phyloP scores from a whole-genome alignment of 495 filamentous ascomycete species.

The Aspergillus diversus region DNA sequence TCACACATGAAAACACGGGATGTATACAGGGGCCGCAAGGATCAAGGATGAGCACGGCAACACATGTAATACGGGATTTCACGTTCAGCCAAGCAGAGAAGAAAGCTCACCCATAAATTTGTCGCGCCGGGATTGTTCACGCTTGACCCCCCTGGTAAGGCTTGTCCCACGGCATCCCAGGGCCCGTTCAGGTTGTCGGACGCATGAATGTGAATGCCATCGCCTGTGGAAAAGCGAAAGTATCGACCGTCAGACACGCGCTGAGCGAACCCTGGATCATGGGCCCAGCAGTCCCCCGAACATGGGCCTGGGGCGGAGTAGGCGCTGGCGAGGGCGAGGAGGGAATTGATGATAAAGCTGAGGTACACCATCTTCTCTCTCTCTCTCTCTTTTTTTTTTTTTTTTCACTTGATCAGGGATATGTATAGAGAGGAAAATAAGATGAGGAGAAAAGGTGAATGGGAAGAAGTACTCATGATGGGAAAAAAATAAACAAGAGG shows the following conservation, averaged over 20 bases:
- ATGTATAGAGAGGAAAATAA: not conserved
- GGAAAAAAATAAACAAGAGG: not conserved
- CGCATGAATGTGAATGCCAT: constrained; percentile 60
- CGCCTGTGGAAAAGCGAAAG: constrained; percentile 72
- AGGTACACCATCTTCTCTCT: not conserved
- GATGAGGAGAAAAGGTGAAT: not conserved
- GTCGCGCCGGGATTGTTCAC: constrained; percentile 58
- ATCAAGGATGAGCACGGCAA: not conserved
- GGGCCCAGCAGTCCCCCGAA: constrained; percentile 60
- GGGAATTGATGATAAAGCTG: constrained; percentile 4
- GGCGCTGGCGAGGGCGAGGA: constrained; percentile 36
- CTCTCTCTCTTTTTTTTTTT: not conserved
- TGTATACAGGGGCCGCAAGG: not conserved
- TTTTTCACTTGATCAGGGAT: too few species aligned
- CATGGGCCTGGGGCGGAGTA: constrained; percentile 60
- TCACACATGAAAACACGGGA: too few species aligned
- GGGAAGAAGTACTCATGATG: not conserved
- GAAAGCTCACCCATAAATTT: constrained; percentile 60
- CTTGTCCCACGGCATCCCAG: constrained; percentile 63
- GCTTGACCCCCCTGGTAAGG: constrained; percentile 57
- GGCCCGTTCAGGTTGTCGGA: constrained; percentile 62
- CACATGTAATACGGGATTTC: not conserved
- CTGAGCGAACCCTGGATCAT: constrained; percentile 68
- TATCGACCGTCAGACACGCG: constrained; percentile 68
- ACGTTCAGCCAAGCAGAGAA: not conserved